A percentile compares a stretch with the other conserved stretches of the same genome.
phyloP scores from a whole-genome alignment of 495 filamentous ascomycete species.

The Penicillium flavigenum region DNA sequence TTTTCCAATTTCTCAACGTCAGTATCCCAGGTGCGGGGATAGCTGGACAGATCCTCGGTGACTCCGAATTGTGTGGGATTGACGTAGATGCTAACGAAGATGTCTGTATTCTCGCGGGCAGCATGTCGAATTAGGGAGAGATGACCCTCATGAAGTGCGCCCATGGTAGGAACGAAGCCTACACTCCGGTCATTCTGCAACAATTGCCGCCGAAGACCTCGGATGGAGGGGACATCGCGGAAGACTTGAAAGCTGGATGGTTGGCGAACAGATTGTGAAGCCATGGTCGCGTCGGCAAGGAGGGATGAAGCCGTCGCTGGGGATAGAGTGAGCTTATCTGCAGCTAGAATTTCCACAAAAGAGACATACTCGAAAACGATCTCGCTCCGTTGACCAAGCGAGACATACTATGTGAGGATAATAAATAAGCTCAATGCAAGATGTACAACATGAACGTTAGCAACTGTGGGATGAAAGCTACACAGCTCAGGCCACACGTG shows the following conservation, averaged over 20 bases:
- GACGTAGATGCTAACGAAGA: conserved; percentile 89
- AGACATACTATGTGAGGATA: conserved; percentile 25
- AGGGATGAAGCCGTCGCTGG: conserved; percentile 31
- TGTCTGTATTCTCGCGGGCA: conserved; percentile 75
- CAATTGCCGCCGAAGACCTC: conserved; percentile 67
- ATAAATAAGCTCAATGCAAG: neutral
- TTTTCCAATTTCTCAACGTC: conserved; percentile 65
- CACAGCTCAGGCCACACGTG: neutral
- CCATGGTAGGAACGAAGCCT: conserved; percentile 94
- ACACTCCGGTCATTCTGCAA: conserved; percentile 68
- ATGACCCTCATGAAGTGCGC: conserved; percentile 89
- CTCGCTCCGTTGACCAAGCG: conserved; percentile 26
- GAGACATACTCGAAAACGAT: conserved; percentile 32
- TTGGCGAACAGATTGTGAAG: conserved; percentile 25
- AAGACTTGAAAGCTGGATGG: conserved; percentile 63
- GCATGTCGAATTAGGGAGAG: conserved; percentile 83
- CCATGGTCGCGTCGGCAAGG: conserved; percentile 27
- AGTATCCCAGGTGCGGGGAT: conserved; percentile 85
- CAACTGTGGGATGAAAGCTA: conserved; percentile 1
- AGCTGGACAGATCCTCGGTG: conserved; percentile 80
- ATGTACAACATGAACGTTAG: neutral
- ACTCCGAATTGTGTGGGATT: conserved; percentile 97
- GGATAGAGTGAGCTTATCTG: conserved; percentile 19
- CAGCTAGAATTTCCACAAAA: conserved; percentile 1
- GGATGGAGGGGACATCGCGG: conserved; percentile 68